Conservation (phyloP, 306 rosid species). For the Oxytropis ochrocephala region DNA sequence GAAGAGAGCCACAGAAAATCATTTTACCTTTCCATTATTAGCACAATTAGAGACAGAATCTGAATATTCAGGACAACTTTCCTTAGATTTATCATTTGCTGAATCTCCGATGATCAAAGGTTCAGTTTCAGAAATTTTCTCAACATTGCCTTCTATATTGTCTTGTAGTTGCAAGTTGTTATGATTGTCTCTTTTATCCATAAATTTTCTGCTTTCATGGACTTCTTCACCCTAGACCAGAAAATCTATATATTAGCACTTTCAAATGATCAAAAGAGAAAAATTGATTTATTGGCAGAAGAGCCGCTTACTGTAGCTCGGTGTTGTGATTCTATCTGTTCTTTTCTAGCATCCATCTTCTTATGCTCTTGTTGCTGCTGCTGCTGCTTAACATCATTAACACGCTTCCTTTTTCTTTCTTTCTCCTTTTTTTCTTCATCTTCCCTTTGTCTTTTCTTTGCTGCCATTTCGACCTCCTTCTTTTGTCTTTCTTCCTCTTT, state of each 20-base stretch:
- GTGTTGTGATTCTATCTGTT: constrained; percentile 31
- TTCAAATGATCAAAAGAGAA: constrained; percentile 1
- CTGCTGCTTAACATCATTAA: constrained; percentile 56
- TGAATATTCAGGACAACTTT: constrained; percentile 21
- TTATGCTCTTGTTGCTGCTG: constrained; percentile 49
- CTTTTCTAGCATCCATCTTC: constrained; percentile 50
- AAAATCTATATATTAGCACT: constrained; percentile 21
- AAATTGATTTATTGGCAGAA: neutral
- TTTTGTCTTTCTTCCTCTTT: constrained; percentile 74
- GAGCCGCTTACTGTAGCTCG: constrained; percentile 38
- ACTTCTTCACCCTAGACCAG: constrained; percentile 50
- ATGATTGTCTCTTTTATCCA: constrained; percentile 27
- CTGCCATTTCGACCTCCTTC: constrained; percentile 61
- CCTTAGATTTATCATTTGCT: constrained; percentile 25
- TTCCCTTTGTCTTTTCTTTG: constrained; percentile 85
- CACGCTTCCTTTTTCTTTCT: constrained; percentile 66
- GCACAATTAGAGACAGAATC: constrained; percentile 23
- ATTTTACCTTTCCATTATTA: constrained; percentile 39
- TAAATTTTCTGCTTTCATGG: constrained; percentile 33
- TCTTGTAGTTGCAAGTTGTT: constrained; percentile 30
- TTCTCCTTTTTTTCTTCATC: constrained; percentile 71
- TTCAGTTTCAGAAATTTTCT: constrained; percentile 30
- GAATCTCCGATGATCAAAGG: constrained; percentile 22
- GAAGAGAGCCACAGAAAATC: constrained; percentile 1
- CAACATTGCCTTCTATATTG: constrained; percentile 12